Evolutionary conservation across 2,329 filamentous ascomycete species (phyloP).

Genomic region (Fusarium decemcellulare): DNA sequence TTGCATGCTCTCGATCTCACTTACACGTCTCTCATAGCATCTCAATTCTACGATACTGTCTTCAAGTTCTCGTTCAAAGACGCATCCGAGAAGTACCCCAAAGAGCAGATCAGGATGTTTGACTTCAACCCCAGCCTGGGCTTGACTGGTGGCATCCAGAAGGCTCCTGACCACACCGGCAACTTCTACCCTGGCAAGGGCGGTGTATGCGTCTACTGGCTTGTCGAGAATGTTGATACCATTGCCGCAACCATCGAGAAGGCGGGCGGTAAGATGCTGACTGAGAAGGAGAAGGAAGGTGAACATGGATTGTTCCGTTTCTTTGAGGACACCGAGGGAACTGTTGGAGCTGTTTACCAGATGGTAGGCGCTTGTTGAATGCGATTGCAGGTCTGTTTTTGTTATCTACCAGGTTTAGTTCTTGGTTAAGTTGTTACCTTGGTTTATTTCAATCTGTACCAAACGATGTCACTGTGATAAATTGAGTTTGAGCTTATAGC

Average conservation of each 20-base stretch:
- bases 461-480: neutral
- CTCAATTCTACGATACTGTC: slow-evolving; percentile 47
- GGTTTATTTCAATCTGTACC: too few relatives aligned
- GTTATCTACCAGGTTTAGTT: neutral
- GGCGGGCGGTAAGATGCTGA: slow-evolving; percentile 50
- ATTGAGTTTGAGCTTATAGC: slow-evolving; percentile 2
- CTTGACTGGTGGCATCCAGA: slow-evolving; percentile 48
- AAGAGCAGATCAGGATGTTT: slow-evolving; percentile 42
- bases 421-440: too few relatives aligned
- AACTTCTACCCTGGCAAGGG: slow-evolving; percentile 45
- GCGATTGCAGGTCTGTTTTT: neutral
- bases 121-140: slow-evolving; percentile 49
- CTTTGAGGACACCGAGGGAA: slow-evolving; percentile 52
- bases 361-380: slow-evolving; percentile 26
- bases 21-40: slow-evolving; percentile 31
- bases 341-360: slow-evolving; percentile 49
- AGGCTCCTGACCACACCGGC: slow-evolving; percentile 44
- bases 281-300: slow-evolving; percentile 45
- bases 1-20: neutral
- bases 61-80: slow-evolving; percentile 48
- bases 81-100: slow-evolving; percentile 14
- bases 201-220: slow-evolving; percentile 48
- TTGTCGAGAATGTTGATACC: slow-evolving; percentile 49
- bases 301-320: slow-evolving; percentile 46
- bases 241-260: slow-evolving; percentile 44